Evolutionary conservation across 129 eudicot species (phyloP), one percentile per base, ranked within the genome.

Genomic region (Flaveria robusta): DNA sequence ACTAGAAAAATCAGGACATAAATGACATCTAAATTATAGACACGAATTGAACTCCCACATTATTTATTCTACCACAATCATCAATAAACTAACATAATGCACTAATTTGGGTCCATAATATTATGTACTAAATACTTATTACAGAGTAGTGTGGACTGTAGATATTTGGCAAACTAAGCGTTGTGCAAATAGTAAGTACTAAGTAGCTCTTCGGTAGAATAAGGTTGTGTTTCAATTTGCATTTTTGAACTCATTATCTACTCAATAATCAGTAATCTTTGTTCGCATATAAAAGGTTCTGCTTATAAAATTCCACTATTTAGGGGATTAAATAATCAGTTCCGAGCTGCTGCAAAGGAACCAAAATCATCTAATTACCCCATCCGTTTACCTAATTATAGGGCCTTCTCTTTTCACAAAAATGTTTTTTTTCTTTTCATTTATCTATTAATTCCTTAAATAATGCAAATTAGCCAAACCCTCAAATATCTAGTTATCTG

Each of bases 61-160:
- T 63, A 42, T 74, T 58, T 23, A 39, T 42, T 58, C 58, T 73
- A 8, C 67, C 70, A 72, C 41, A 52, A 74, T 71, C 9, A 54
- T 16, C 45, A 52, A 18, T 70, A 47, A 69, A 46, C 15, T 46
- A 70, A 8, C 16, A 27, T 16, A 43, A 15, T n/a, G 26, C 60
- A 49, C 9, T 69, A 70, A 26, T 4, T 26, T 5, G 47, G 16
- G 63, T 50, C 45, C 49, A 31, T 16, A 27, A 10, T 18, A 19
- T 3, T n/a, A 50, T 22, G 43, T 26, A 15, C 8, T 70, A 29
- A 19, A 31, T 70, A 9, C 29, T 50, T 31, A 29, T 31, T 29
- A 41, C 51, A 27, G 4, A 47, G 47, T 70, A 50, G 26, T 27
- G 50, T 14, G 27, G 9, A 18, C 18, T 42, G 19, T 68, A 68